Conservation (phyloP, 371 early-diverging fungal genomes). For the Funneliformis caledonium region DNA sequence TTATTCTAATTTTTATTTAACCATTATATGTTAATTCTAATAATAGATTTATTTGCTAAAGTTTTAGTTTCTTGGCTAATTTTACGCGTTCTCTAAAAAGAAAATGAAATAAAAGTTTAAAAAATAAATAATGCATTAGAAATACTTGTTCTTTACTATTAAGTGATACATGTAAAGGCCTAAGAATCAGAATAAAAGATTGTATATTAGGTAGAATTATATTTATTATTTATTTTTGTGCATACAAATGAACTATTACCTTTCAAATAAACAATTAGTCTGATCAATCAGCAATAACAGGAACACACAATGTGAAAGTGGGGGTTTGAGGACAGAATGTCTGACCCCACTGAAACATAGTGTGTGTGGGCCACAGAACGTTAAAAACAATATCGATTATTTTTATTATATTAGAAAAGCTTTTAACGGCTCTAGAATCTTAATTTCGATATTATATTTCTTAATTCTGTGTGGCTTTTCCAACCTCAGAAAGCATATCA, state of each 20-base stretch:
- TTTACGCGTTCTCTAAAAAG: neutral
- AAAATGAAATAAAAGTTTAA: conserved; percentile 1
- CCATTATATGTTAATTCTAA: neutral
- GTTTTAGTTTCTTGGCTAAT: conserved; percentile 23
- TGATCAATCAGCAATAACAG: conserved; percentile 3
- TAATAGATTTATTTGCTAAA: neutral
- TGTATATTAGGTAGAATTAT: neutral
- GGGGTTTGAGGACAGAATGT: no score
- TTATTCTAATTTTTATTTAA: neutral
- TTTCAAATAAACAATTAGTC: neutral
- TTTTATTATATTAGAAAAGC: no score
- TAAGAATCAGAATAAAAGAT: neutral
- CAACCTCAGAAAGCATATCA: no score
- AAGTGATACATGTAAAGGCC: conserved; percentile 1
- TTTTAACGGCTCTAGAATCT: no score
- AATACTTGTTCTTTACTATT: neutral
- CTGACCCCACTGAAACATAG: no score
- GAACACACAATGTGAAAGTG: no score
- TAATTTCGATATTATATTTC: no score
- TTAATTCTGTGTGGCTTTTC: no score
- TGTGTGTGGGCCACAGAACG: no score
- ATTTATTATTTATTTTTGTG: no score
- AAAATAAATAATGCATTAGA: neutral
- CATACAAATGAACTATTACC: neutral
- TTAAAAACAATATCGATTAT: no score